Evolutionary conservation across 1,139 yeast species (phyloP), one percentile per base, ranked within the genome.

Genomic region (Pichia sp.): DNA sequence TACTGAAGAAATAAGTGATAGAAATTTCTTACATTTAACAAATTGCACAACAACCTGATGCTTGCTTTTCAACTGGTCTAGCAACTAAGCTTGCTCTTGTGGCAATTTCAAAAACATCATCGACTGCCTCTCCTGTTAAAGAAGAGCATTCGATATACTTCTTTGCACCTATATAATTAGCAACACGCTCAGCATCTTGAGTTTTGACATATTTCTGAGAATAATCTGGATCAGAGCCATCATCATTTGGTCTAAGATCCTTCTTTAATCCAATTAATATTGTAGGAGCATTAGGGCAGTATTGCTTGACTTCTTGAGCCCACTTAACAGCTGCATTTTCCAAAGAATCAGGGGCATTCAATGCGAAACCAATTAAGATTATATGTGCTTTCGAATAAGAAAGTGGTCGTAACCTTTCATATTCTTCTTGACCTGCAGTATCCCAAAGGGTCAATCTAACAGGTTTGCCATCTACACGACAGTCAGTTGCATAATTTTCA

Each of bases 361-460:
- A 65, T 2, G 90, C 82, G 67, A 82, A 84, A 1, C 86, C 90
- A 45, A 85, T 80, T 49, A 85, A 65, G 48, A 85, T 78, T 47
- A 83, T 80, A 62, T 84, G 82, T 9, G 89, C 85, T 56, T 83
- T 80, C n/a, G 85, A 76, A 59, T 85, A 85, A 42, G 88, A 80
- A 53, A 84, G 68, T 0, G 90, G 90, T 56, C 92, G 71, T 51
- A 84, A 69, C 54, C 92, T 64, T 59, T 84, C 90, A 61, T 83
- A 84, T 62, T 84, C 97, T 70, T 89, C 97, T 67, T 89, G 97
- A 6, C 97, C 97, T 2, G 97, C 97, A 5, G 97, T 90, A 65
- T 90, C 97, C 97, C 97, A 90, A 36, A 90, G 68, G 1, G 96
- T 94, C 52, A 90, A 68, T 56, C 89, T 87, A 3, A 90, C 95